Evolutionary conservation across 2,329 filamentous ascomycete species (phyloP), one percentile per base, ranked within the genome.

Genomic region (Fusarium euwallaceae): DNA sequence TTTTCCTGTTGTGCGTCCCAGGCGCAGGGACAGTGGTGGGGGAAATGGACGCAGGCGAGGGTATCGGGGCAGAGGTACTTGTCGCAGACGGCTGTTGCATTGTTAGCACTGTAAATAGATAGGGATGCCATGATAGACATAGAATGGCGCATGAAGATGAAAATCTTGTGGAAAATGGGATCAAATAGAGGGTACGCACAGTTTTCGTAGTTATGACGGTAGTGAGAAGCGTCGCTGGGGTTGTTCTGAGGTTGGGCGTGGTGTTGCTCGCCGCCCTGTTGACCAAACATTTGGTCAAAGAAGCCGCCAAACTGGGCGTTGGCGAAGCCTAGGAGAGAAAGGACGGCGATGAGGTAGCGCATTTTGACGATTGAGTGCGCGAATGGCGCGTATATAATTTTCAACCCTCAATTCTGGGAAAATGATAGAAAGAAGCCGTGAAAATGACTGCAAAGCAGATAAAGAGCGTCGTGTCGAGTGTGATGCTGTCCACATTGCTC

Each of bases 1-100:
- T 97, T 97, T 76, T 96, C 94, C 80, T 96, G 92, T 71, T 93
- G 87, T 10, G 87, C 84, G 2, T 93, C 92, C 86, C 93, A 97
- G 2, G 95, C 88, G 85, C 97, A 99, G 32, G 97, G 97, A 84
- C 97, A 99, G 84, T 99, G 97, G 82, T 98, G 96, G 2, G 97
- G 95, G 85, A 97, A 97, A 82, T 97, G 93, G 8, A 99, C 97
- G 86, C 97, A 99, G 39, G 95, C 94, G 70, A 99, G 90, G 0
- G 97, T 98, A 74, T 95, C 94, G 3, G 97, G 95, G 82, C 97
- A 99, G 65, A 99, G 92, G 82, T 98, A 99, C 78, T 96, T 95
- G 79, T 94, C 91, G 87, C 97, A 99, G 78, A 91, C 88, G n/a
- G 95, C 94, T 94, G 72, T 34, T 69, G 59, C 14, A 6, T 48